phyloP scores from a whole-genome alignment of 345 rosid species.

The Corchorus capsularis region DNA sequence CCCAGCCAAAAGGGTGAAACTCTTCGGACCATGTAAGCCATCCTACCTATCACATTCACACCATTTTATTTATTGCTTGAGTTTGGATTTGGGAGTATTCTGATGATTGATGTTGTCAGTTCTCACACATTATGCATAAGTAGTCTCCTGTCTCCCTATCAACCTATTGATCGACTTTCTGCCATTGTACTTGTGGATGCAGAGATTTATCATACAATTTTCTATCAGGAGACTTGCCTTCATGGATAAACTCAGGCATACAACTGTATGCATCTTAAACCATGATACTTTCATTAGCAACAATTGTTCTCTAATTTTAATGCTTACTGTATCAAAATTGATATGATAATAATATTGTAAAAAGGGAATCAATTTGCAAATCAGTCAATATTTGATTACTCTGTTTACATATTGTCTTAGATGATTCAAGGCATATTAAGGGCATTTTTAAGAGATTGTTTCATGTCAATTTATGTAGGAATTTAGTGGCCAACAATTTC shows the following conservation, averaged over 20 bases:
- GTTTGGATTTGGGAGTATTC: too few species aligned
- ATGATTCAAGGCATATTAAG: neutral
- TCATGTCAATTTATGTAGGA: conserved; percentile 30
- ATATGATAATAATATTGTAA: neutral
- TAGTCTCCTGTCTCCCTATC: too few species aligned
- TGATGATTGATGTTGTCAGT: too few species aligned
- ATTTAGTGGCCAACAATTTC: conserved; percentile 36
- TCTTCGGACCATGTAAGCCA: conserved; percentile 13
- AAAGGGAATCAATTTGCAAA: neutral
- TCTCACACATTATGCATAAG: too few species aligned
- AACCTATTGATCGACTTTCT: neutral
- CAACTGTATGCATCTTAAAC: neutral
- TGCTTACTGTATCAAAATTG: neutral
- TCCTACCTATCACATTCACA: neutral
- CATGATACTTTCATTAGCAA: neutral
- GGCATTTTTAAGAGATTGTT: neutral
- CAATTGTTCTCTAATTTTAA: neutral
- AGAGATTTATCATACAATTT: conserved; percentile 6
- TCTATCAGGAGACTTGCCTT: neutral
- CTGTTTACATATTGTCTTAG: neutral
- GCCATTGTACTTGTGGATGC: neutral
- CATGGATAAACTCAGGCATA: neutral
- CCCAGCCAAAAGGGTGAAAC: conserved; percentile 11
- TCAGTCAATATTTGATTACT: neutral
- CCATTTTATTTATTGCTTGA: too few species aligned